phyloP scores from a whole-genome alignment of 140 eudicot genomes.

The Oenanthe javanica region DNA sequence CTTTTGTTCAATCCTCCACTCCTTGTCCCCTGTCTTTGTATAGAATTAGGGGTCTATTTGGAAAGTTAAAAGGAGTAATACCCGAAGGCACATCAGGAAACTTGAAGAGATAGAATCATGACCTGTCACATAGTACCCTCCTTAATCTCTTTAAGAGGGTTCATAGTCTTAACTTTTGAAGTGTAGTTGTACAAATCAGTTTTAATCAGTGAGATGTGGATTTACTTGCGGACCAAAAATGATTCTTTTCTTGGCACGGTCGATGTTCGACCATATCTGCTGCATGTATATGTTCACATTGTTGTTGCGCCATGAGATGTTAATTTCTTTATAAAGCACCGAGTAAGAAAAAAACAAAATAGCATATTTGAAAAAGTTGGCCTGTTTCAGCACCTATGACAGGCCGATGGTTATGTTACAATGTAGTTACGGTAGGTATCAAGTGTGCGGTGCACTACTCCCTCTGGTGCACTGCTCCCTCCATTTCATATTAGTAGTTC shows the following conservation, averaged over 20 bases:
- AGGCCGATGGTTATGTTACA: too few relatives aligned
- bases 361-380: not conserved
- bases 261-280: not conserved
- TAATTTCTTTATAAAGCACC: not conserved
- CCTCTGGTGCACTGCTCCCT: too few relatives aligned
- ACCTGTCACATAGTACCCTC: not conserved
- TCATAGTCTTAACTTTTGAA: not conserved
- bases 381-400: not conserved
- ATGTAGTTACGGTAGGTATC: too few relatives aligned
- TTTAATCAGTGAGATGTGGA: not conserved
- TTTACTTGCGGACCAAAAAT: not conserved
- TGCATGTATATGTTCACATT: not conserved
- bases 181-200: not conserved
- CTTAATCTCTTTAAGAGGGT: not conserved
- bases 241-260: not conserved
- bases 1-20: not conserved
- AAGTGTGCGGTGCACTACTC: too few relatives aligned
- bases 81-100: not conserved
- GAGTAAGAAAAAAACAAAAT: not conserved
- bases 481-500: too few relatives aligned
- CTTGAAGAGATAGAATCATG: not conserved
- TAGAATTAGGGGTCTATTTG: constrained; percentile 3
- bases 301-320: not conserved
- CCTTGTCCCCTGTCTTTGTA: not conserved
- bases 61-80: constrained; percentile 1